A percentile compares a stretch with the other conserved stretches of the same genome.
Conservation (phyloP, 306 rosid genomes). For the Lablab purpureus region DNA sequence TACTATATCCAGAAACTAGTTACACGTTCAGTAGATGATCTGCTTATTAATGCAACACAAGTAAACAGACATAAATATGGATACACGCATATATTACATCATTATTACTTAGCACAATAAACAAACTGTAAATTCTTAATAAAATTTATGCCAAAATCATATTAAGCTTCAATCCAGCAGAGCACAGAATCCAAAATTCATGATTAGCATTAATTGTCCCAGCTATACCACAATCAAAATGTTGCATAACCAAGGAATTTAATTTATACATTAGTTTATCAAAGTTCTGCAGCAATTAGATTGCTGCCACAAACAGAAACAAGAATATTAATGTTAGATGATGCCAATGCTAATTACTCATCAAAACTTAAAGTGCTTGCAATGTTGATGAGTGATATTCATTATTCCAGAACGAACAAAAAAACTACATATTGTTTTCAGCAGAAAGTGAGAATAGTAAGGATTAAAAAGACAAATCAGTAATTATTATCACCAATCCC, state of each 20-base stretch:
- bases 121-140: conserved; percentile 23
- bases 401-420: neutral
- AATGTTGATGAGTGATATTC: conserved; percentile 21
- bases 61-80: conserved; percentile 34
- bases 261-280: conserved; percentile 10
- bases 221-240: conserved; percentile 29
- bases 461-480: conserved; percentile 19
- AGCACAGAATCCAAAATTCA: conserved; percentile 33
- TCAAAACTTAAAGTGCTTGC: neutral
- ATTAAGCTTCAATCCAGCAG: conserved; percentile 27
- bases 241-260: neutral
- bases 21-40: conserved; percentile 31
- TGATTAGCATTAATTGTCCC: conserved; percentile 33
- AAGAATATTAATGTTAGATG: neutral
- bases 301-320: conserved; percentile 30
- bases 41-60: conserved; percentile 35
- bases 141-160: neutral
- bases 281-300: conserved; percentile 24
- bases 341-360: neutral
- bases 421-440: neutral
- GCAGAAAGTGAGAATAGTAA: conserved; percentile 27
- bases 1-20: conserved; percentile 37
- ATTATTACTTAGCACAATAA: conserved; percentile 13
- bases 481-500: conserved; percentile 26
- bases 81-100: conserved; percentile 14